Base-by-base conservation (phyloP, 2,329 filamentous ascomycete genomes). In the Phialophora chinensis region DNA sequence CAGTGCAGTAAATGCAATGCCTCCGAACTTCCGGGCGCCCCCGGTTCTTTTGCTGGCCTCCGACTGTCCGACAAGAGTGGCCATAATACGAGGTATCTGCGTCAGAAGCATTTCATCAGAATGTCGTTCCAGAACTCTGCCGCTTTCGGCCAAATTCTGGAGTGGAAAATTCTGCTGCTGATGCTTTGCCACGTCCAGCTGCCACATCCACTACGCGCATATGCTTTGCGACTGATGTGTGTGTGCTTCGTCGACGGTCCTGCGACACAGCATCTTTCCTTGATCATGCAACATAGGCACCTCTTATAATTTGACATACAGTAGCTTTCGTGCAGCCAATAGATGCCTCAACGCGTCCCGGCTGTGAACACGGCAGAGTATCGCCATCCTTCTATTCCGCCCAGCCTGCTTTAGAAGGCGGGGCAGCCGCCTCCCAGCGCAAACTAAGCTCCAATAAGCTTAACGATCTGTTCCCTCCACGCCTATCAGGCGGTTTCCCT, bases 381-480 rank as follows among this genome's bases (percentile, higher is more conserved):
- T 44, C 38, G 38, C 38, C 38, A 8, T n/a, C 38, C 38, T 44
- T 20, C 38, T 8, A 44, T 44, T 44, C 38, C 38, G 38, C 38
- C 14, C 49, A 14, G 20, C 49, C 49, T 14, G 20, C 20, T 27
- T 12, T 7, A 12, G 23, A 27, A 35, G 23, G 53, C 53, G 53
- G 53, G 53, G 53, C 25, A 17, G 29, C 7, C 52, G 27, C 52
- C 52, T 55, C 52, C 52, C 25, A n/a, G 11, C 27, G 4, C 1
- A 4, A 31, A 23, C 53, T 35, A 55, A 35, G 53, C 53, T 55
- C 29, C 17, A 55, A 55, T 20, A 55, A 55, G 53, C 53, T 20
- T 35, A 33, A 33, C 27, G 8, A 33, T 12, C 53, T n/a, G 4
- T n/a, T 55, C 1, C 53, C 49, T 52, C 49, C 8, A 52, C 49